Conservation (phyloP, 2,329 filamentous ascomycete genomes). For the Emericellopsis cladophorae region DNA sequence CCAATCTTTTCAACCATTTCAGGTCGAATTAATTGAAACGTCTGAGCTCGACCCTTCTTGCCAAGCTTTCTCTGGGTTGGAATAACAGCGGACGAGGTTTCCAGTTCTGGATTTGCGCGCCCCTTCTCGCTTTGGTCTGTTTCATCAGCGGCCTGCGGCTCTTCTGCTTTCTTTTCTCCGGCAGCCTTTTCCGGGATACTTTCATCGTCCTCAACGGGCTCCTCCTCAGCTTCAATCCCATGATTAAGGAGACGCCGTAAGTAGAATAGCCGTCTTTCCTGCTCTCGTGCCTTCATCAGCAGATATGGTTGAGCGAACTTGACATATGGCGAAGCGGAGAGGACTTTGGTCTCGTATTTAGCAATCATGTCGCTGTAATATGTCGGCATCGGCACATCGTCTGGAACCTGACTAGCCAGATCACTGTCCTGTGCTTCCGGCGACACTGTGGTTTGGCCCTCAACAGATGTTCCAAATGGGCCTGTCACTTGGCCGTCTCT, state of each 20-base stretch:
- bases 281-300: constrained; percentile 80
- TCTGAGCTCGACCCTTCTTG: constrained; percentile 30
- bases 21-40: constrained; percentile 83
- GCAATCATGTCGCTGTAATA: constrained; percentile 94
- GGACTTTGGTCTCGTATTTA: constrained; percentile 81
- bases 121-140: neutral
- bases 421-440: neutral
- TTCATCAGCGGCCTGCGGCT: neutral
- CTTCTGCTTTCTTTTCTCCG: neutral
- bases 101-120: neutral
- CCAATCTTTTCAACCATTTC: constrained; percentile 87
- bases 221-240: constrained; percentile 30
- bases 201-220: constrained; percentile 44
- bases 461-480: neutral
- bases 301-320: constrained; percentile 91
- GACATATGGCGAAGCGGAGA: constrained; percentile 93
- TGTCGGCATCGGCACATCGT: constrained; percentile 74
- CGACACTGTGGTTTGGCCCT: neutral
- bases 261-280: constrained; percentile 74
- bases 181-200: constrained; percentile 30
- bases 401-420: constrained; percentile 43
- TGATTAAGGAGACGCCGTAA: constrained; percentile 76
- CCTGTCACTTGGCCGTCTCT: neutral
- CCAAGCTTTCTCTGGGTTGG: too few species aligned
- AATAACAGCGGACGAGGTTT: neutral